Conservation (phyloP, 148 eudicot genomes). For the Nyssa sinensis region DNA sequence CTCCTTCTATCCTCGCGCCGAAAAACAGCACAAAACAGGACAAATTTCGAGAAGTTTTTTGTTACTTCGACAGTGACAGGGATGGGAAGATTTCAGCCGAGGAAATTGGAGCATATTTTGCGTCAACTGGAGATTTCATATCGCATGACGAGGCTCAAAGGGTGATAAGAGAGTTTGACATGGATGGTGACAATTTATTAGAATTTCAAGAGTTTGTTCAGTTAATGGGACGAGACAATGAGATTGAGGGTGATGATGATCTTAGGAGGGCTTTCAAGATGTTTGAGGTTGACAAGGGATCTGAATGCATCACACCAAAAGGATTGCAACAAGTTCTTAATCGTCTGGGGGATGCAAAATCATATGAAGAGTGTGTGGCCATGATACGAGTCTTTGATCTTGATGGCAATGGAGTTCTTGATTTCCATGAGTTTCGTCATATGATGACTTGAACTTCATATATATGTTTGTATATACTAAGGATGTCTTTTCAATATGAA, state of each 20-base stretch:
- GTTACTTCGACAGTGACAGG: conserved; percentile 36
- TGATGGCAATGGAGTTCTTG: conserved; percentile 68
- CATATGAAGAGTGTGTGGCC: conserved; percentile 42
- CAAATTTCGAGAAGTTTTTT: conserved; percentile 44
- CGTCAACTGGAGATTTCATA: conserved; percentile 41
- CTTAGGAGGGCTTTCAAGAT: conserved; percentile 55
- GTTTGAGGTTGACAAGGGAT: conserved; percentile 60
- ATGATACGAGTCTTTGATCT: conserved; percentile 57
- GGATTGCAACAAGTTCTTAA: conserved; percentile 49
- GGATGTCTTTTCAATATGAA: no score
- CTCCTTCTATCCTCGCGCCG: conserved; percentile 1
- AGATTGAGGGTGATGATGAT: conserved; percentile 30
- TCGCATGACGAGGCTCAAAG: conserved; percentile 43
- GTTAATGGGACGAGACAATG: conserved; percentile 31
- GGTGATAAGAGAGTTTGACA: conserved; percentile 43
- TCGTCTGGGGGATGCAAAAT: conserved; percentile 47
- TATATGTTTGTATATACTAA: neutral
- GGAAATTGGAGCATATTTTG: conserved; percentile 43
- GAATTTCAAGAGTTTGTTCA: conserved; percentile 44
- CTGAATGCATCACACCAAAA: conserved; percentile 55
- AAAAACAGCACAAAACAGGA: conserved; percentile 30
- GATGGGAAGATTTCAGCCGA: conserved; percentile 52
- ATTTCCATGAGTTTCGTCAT: conserved; percentile 52
- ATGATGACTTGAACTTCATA: conserved; percentile 43
- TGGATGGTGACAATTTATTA: conserved; percentile 40